Percentiles rank a stretch among this genome's conserved stretches.
These are phyloP conservation scores for Hemisphaericaspora xylofermentans DNA, from an alignment of 1,139 yeast genomes.

Conservation along the genomic window DNA sequence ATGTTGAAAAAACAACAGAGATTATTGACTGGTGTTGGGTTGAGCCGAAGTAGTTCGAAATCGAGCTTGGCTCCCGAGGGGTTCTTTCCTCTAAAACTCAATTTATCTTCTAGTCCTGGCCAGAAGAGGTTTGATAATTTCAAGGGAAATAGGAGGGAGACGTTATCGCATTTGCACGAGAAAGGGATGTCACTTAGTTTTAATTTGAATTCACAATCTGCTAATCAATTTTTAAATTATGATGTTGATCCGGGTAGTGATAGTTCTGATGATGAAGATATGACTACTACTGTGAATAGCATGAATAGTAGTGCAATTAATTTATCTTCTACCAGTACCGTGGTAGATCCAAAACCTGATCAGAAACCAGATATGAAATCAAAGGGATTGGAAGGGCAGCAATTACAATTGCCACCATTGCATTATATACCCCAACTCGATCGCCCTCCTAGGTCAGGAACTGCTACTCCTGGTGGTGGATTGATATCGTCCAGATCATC, in stretches of 20 bases:
- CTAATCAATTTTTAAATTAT: constrained; percentile 24
- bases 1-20: constrained; percentile 14
- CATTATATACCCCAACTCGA: constrained; percentile 2
- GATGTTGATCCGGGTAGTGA: constrained; percentile 25
- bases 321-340: not conserved
- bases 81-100: constrained; percentile 29
- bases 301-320: constrained; percentile 1
- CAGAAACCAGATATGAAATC: no score
- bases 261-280: constrained; percentile 30
- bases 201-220: constrained; percentile 61
- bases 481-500: constrained; percentile 34
- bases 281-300: constrained; percentile 1
- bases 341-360: no score
- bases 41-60: constrained; percentile 9
- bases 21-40: not conserved
- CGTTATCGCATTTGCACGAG: constrained; percentile 61
- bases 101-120: constrained; percentile 16
- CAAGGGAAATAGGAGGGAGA: constrained; percentile 39
- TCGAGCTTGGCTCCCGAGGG: constrained; percentile 10
- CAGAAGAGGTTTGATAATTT: constrained; percentile 18
- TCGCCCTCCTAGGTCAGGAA: constrained; percentile 2
- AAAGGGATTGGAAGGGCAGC: no score
- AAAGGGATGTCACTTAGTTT: constrained; percentile 67
- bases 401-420: constrained; percentile 3
- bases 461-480: constrained; percentile 20